Evolutionary conservation across 176 grass and related monocot genomes (phyloP).

Genomic region (Themeda triandra): DNA sequence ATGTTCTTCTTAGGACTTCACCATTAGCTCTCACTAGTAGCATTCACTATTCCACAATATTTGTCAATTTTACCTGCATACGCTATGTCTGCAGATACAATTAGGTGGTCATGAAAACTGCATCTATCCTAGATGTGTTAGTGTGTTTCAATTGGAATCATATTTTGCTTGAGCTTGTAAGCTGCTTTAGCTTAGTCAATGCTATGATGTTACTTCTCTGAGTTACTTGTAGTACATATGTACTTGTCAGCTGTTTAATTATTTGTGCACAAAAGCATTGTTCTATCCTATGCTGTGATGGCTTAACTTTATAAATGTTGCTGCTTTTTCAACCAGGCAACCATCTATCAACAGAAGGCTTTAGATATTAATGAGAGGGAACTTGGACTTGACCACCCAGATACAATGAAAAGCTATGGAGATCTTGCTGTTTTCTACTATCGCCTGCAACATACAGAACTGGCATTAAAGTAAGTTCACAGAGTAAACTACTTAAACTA

Average conservation of each 20-base stretch:
- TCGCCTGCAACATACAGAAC: conserved; percentile 96
- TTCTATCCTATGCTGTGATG: conserved; percentile 12
- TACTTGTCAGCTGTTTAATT: conserved; percentile 2
- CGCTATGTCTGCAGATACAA: neutral
- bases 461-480: conserved; percentile 80
- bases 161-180: conserved; percentile 28
- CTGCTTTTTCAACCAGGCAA: conserved; percentile 64
- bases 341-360: conserved; percentile 98
- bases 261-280: neutral
- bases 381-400: conserved; percentile 98
- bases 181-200: conserved; percentile 23
- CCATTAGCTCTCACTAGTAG: neutral
- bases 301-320: conserved; percentile 23
- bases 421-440: conserved; percentile 99
- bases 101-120: conserved; percentile 26
- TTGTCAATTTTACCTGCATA: neutral
- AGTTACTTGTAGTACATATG: conserved; percentile 7
- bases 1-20: conserved; percentile 28
- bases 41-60: conserved; percentile 2
- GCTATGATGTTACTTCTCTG: neutral
- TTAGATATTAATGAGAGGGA: conserved; percentile 98
- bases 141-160: neutral
- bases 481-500: conserved; percentile 11
- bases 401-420: conserved; percentile 99
- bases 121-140: conserved; percentile 8